Evolutionary conservation across 345 rosid species (phyloP).

Genomic region (Eucalyptus lansdowneana): DNA sequence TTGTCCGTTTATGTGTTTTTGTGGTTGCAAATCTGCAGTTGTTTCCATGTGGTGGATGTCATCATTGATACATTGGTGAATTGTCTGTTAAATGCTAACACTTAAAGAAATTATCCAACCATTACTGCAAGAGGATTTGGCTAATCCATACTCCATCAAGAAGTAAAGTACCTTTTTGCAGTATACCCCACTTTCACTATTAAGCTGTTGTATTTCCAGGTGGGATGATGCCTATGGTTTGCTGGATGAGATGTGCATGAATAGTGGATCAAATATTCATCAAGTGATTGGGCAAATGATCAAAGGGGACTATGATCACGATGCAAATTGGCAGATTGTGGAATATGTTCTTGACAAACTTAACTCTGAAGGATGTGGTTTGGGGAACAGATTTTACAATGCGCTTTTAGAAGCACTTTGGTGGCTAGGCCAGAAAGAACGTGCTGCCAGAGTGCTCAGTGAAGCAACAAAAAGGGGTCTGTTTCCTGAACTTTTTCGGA

Average conservation of each 20-base stretch:
- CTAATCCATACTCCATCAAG: not conserved
- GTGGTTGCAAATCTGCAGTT: not conserved
- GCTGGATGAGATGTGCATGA: constrained; percentile 69
- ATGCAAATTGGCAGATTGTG: constrained; percentile 89
- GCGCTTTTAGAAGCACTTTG: constrained; percentile 89
- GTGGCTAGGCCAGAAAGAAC: constrained; percentile 89
- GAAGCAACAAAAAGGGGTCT: constrained; percentile 82
- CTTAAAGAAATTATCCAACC: not conserved
- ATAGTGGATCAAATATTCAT: constrained; percentile 70
- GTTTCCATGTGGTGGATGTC: not conserved
- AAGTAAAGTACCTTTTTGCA: not conserved
- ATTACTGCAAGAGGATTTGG: not conserved
- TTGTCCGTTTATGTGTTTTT: not conserved
- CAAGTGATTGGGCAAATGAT: constrained; percentile 91
- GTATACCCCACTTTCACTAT: not conserved
- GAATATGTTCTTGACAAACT: constrained; percentile 84
- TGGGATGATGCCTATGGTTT: constrained; percentile 69
- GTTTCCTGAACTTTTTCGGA: constrained; percentile 82
- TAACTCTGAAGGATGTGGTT: constrained; percentile 76
- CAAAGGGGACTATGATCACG: constrained; percentile 83
- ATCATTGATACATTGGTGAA: not conserved
- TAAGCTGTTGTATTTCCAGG: constrained; percentile 26
- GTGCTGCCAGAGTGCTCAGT: constrained; percentile 73
- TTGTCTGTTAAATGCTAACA: not conserved
- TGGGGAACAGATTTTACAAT: constrained; percentile 87